Evolutionary conservation across 2,329 filamentous ascomycete species (phyloP).

Genomic region (Ophiognomonia clavigignenti-juglandacearum): DNA sequence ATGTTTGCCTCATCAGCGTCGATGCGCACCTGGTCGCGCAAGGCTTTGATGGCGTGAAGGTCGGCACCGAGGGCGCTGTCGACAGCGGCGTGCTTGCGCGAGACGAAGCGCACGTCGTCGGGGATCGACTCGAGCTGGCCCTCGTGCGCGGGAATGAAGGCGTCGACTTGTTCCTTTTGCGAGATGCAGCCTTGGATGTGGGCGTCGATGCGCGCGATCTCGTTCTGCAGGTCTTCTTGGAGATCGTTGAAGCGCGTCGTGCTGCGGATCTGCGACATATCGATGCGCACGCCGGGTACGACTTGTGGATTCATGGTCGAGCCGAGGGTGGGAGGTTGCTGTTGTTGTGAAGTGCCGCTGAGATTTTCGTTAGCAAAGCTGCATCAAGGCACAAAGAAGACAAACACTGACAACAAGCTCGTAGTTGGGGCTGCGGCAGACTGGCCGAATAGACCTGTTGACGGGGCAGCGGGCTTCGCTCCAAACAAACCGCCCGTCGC

Average conservation of each 20-base stretch:
- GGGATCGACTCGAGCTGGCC: slow-evolving; percentile 33
- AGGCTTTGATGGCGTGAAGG: slow-evolving; percentile 36
- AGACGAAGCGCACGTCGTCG: slow-evolving; percentile 38
- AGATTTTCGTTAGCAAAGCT: slow-evolving; percentile 5
- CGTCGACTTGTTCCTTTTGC: slow-evolving; percentile 71
- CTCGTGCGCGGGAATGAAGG: slow-evolving; percentile 55
- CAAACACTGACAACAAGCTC: slow-evolving; percentile 22
- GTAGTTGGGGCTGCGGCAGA: slow-evolving; percentile 16
- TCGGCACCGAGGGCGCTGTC: slow-evolving; percentile 34
- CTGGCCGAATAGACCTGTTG: slow-evolving; percentile 29
- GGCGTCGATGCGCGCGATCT: slow-evolving; percentile 73
- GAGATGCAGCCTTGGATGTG: slow-evolving; percentile 76
- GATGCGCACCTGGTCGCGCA: slow-evolving; percentile 34
- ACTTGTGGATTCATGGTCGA: slow-evolving; percentile 48
- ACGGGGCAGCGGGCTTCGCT: too few species aligned
- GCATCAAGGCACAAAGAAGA: background rate
- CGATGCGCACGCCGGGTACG: slow-evolving; percentile 71
- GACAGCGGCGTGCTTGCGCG: slow-evolving; percentile 40
- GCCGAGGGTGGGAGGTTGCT: slow-evolving; percentile 16
- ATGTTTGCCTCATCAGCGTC: slow-evolving; percentile 37
- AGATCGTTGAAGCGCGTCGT: slow-evolving; percentile 93
- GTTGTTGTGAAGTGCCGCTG: slow-evolving; percentile 11
- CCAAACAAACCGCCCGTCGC: slow-evolving; percentile 25
- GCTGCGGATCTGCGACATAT: slow-evolving; percentile 71
- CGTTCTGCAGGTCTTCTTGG: slow-evolving; percentile 71